Evolutionary conservation across 768 basidiomycete genomes (phyloP).

Genomic region (Auricularia sp.): DNA sequence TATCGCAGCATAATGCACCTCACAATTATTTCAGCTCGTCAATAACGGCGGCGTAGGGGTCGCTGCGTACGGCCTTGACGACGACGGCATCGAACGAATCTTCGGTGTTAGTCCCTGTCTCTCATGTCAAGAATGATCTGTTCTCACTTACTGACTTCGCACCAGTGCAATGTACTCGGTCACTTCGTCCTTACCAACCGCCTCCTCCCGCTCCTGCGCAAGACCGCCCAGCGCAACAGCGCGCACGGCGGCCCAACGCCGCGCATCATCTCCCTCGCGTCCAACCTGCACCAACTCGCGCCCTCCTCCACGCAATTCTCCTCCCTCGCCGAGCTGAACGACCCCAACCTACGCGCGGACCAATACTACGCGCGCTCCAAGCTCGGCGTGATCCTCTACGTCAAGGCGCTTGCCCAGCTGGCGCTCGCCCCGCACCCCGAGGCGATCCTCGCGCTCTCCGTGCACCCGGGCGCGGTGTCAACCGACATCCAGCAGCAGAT

Average conservation of each 20-base stretch:
- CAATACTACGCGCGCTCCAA: constrained; percentile 32
- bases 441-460: constrained; percentile 4
- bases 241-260: constrained; percentile 17
- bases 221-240: constrained; percentile 18
- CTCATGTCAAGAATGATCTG: too few species aligned
- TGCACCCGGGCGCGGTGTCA: constrained; percentile 21
- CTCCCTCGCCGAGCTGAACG: constrained; percentile 29
- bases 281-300: constrained; percentile 30
- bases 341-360: constrained; percentile 21
- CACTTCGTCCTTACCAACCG: constrained; percentile 35
- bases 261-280: constrained; percentile 32
- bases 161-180: constrained; percentile 23
- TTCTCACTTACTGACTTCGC: too few species aligned
- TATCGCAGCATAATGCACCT: background rate
- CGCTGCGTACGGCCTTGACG: constrained; percentile 19
- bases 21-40: constrained; percentile 8
- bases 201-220: constrained; percentile 29
- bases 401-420: constrained; percentile 19
- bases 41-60: constrained; percentile 23
- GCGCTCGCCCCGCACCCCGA: background rate
- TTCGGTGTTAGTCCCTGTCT: constrained; percentile 9
- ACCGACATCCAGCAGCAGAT: constrained; percentile 19
- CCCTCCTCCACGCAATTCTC: constrained; percentile 25
- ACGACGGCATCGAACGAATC: constrained; percentile 17
- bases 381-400: constrained; percentile 32